Conservation (phyloP, 129 eudicot species). For the Centaurea solstitialis region DNA sequence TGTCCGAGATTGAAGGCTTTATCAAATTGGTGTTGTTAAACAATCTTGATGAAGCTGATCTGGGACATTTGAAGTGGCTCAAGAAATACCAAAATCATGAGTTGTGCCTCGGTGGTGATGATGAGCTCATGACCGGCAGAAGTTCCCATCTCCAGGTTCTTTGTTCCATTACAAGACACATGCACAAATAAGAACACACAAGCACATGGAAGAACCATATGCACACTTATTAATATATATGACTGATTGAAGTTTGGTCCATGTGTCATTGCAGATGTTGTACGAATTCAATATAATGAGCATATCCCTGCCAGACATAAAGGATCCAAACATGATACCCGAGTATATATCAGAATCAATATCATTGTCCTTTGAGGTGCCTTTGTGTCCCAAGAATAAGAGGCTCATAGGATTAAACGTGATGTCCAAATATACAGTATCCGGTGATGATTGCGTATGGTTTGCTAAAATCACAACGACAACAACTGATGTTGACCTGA, state of each 20-base stretch:
- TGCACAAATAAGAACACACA: neutral
- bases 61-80: slow-evolving; percentile 8
- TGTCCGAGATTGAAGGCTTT: neutral
- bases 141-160: neutral
- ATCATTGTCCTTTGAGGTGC: slow-evolving; percentile 4
- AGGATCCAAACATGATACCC: neutral
- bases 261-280: neutral
- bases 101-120: neutral
- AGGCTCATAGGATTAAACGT: slow-evolving; percentile 3
- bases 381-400: neutral
- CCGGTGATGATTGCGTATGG: neutral
- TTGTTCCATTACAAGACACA: neutral
- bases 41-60: neutral
- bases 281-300: slow-evolving; percentile 16
- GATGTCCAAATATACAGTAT: neutral
- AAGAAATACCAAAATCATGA: neutral
- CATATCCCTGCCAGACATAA: neutral
- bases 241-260: too few species aligned
- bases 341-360: neutral
- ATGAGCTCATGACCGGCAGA: neutral
- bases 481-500: neutral
- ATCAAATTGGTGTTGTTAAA: neutral
- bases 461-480: neutral
- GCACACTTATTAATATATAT: neutral
- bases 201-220: too few species aligned